Evolutionary conservation across 2,329 filamentous ascomycete genomes (phyloP).

Genomic region (Ascochyta clinopodiicola): DNA sequence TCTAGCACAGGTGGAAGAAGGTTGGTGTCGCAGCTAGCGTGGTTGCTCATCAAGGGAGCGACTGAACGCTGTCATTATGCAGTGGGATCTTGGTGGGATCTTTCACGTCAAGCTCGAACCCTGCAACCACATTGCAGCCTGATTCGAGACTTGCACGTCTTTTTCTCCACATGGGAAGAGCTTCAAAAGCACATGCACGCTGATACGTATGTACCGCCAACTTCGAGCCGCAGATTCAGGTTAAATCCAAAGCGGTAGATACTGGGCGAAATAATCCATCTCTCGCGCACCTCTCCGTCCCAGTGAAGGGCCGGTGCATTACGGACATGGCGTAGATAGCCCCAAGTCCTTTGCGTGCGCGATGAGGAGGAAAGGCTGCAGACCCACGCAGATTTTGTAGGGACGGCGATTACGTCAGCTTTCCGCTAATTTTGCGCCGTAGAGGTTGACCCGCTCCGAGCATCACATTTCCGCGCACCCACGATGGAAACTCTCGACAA

Average conservation of each 20-base stretch:
- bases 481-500: conserved; percentile 59
- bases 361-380: conserved; percentile 27
- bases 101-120: background rate
- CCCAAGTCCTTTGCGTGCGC: conserved; percentile 46
- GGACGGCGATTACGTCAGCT: conserved; percentile 32
- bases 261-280: conserved; percentile 54
- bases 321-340: conserved; percentile 43
- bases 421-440: conserved; percentile 25
- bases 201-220: conserved; percentile 52
- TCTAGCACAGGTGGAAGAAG: no score
- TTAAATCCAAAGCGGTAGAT: conserved; percentile 60
- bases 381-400: conserved; percentile 32
- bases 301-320: conserved; percentile 55
- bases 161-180: no score
- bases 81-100: no score
- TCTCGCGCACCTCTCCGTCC: conserved; percentile 50
- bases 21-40: no score
- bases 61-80: no score
- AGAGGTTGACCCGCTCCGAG: conserved; percentile 28
- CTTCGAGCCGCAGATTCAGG: conserved; percentile 60
- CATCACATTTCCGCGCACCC: conserved; percentile 23
- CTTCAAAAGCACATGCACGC: background rate
- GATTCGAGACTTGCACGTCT: no score
- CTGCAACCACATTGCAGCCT: background rate
- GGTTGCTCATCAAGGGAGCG: no score